phyloP scores from a whole-genome alignment of 768 basidiomycete species.

The Russula virescens region DNA sequence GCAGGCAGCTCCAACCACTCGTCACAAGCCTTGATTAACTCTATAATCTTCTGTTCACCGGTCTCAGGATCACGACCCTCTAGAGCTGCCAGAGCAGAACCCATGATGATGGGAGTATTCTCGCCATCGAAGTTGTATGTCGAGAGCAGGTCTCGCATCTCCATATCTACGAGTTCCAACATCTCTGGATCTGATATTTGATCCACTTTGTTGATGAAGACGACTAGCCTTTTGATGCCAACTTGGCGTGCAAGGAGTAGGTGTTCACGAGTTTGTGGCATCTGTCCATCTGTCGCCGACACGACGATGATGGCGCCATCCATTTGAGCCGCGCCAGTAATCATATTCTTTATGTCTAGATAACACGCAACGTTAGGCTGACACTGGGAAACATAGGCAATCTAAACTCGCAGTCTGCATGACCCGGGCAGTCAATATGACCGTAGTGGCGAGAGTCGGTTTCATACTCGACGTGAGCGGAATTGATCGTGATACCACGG shows the following conservation, averaged over 20 bases:
- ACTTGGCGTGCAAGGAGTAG: constrained; percentile 96
- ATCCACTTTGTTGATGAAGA: constrained; percentile 99
- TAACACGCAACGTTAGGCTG: constrained; percentile 16
- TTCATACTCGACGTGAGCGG: constrained; percentile 98
- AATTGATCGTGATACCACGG: constrained; percentile 99
- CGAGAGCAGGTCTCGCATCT: constrained; percentile 93
- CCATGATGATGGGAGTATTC: constrained; percentile 96
- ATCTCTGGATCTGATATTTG: constrained; percentile 95
- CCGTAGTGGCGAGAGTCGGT: constrained; percentile 87
- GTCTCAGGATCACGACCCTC: constrained; percentile 78
- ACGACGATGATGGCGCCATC: constrained; percentile 95
- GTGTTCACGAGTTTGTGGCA: constrained; percentile 99
- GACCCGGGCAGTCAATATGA: constrained; percentile 96
- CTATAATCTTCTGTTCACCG: constrained; percentile 73
- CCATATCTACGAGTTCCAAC: constrained; percentile 99
- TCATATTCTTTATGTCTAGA: constrained; percentile 95
- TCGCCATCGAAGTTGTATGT: constrained; percentile 97
- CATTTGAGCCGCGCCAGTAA: constrained; percentile 98
- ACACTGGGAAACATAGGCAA: constrained; percentile 14
- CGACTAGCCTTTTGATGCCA: constrained; percentile 93
- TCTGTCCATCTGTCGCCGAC: constrained; percentile 97
- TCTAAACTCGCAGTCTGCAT: constrained; percentile 74
- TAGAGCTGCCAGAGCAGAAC: constrained; percentile 91
- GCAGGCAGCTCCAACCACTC: constrained; percentile 90
- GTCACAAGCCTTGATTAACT: constrained; percentile 84